These are phyloP conservation scores for Peronospora destructor DNA, from an alignment of 352 stramenopile species.

Conservation along the genomic window DNA sequence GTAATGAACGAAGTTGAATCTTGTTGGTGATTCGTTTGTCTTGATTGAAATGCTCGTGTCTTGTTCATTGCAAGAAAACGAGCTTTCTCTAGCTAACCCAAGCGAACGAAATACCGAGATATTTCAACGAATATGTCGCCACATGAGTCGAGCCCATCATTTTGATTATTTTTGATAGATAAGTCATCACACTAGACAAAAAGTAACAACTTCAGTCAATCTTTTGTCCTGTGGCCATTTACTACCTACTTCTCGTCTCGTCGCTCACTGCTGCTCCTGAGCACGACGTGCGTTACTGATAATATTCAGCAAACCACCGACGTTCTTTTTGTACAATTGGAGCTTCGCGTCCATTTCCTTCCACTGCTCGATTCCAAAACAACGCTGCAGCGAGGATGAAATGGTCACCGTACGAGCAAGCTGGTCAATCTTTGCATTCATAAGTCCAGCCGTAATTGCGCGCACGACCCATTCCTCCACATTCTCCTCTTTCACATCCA, in stretches of 20 bases:
- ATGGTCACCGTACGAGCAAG: conserved; percentile 87
- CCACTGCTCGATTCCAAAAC: conserved; percentile 88
- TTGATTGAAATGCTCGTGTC: too few relatives aligned
- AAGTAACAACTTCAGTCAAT: not conserved
- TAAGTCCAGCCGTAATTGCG: conserved; percentile 86
- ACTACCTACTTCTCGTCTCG: conserved; percentile 3
- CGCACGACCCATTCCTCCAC: conserved; percentile 93
- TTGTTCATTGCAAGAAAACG: too few relatives aligned
- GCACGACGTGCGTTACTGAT: conserved; percentile 63
- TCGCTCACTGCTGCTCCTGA: conserved; percentile 51
- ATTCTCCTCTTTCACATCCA: conserved; percentile 78
- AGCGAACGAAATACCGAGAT: too few relatives aligned
- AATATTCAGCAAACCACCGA: conserved; percentile 84
- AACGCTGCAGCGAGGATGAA: conserved; percentile 58
- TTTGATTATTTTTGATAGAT: too few relatives aligned
- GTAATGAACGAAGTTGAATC: too few relatives aligned
- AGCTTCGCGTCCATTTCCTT: conserved; percentile 84
- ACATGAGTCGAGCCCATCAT: too few relatives aligned
- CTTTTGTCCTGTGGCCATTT: conserved; percentile 25
- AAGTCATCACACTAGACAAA: not conserved
- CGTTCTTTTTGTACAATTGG: conserved; percentile 90
- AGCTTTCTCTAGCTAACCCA: too few relatives aligned
- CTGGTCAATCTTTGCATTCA: conserved; percentile 94
- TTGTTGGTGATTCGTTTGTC: too few relatives aligned
- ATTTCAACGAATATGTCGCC: too few relatives aligned